Conservation (phyloP, 2,329 filamentous ascomycete genomes). For the Phoma sp. region DNA sequence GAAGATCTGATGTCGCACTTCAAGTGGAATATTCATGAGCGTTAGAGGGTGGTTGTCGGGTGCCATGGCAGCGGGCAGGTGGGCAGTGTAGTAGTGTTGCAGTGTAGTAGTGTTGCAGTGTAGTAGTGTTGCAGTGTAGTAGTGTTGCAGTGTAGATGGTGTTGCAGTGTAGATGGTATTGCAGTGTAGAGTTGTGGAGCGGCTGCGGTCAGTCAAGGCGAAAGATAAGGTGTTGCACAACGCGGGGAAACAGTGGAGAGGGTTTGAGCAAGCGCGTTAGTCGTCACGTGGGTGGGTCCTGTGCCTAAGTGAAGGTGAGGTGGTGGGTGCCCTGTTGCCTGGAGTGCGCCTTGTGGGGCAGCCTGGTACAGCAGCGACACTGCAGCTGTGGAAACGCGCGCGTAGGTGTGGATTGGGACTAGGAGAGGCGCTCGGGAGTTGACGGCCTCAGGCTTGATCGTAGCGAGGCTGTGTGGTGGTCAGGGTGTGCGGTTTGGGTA, state of each 20-base stretch:
- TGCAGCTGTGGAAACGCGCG: background rate
- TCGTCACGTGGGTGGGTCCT: conserved; percentile 5
- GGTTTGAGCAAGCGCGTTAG: background rate
- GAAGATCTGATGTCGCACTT: conserved; percentile 44
- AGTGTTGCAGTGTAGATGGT: background rate
- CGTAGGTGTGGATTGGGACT: too few relatives aligned
- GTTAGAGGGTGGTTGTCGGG: background rate
- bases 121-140: background rate
- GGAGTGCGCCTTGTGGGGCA: conserved; percentile 8
- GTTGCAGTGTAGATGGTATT: background rate
- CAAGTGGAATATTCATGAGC: conserved; percentile 39
- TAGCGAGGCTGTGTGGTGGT: background rate
- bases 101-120: background rate
- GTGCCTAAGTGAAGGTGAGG: conserved; percentile 2
- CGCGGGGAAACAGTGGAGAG: background rate
- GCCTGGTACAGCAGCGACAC: background rate
- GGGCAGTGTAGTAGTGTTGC: background rate
- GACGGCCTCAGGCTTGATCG: background rate
- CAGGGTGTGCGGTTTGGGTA: background rate
- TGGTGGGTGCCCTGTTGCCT: conserved; percentile 9
- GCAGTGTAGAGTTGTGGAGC: background rate
- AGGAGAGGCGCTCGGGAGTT: background rate
- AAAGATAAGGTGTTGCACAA: background rate
- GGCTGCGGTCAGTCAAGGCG: too few relatives aligned
- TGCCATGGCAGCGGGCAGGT: too few relatives aligned